Evolutionary conservation across 192 early-diverging fungal genomes (phyloP), one percentile per base, ranked within the genome.

Genomic region (Coemansia sp.): DNA sequence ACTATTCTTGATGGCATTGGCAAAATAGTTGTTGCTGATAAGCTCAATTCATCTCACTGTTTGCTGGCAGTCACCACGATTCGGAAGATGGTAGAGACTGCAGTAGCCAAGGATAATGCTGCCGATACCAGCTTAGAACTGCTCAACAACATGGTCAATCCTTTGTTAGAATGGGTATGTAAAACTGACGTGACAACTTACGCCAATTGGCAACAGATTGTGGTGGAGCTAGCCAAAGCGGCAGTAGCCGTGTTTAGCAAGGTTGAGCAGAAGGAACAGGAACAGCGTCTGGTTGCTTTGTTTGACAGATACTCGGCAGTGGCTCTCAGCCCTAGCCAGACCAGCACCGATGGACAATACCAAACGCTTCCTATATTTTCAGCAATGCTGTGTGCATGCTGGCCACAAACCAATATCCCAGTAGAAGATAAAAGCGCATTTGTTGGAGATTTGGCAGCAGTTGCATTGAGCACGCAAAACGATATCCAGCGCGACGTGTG

Each of bases 341-440:
- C 48, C 11, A 28, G 39, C 0, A 15, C 21, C 10, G 9, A 42
- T 19, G 12, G 23, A 13, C 20, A 15, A 4, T 26, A 20, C 38
- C 59, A 30, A 40, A 59, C 67, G 20, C 57, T 70, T 0, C 68
- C 74, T 6, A 35, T 78, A 39, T 70, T 59, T 14, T 67, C 74
- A 3, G 70, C 76, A 0, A 48, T 59, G 14, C 51, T 79, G 6
- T 79, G 76, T 36, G 55, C 76, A 15, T 66, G 62, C 59, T 37
- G 59, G 47, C 65, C 70, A 13, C 50, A 87, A 76, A 80, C 80
- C 5, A 30, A 23, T 15, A 43, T 84, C 8, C 81, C 87, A 1
- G 69, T 84, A n/a, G 61, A 63, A 7, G 61, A 81, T 20, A 38
- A 81, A 23, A 56, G 51, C 26, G 65, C 53, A 15, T 85, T 83